Evolutionary conservation across 345 rosid genomes (phyloP), one percentile per base, ranked within the genome.

Genomic region (Salix suchowensis): DNA sequence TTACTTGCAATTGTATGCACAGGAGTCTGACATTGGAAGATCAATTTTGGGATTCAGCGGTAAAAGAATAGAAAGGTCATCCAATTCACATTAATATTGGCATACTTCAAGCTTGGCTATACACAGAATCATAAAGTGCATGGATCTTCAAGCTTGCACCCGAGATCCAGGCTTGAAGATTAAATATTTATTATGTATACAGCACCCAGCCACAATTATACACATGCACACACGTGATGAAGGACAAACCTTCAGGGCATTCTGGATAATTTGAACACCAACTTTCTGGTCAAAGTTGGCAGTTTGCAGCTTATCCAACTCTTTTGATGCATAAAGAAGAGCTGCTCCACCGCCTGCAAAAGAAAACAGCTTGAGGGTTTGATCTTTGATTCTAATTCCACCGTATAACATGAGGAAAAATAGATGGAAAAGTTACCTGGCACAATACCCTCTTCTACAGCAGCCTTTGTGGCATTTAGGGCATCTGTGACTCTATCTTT

Each of bases 401-500:
- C 39, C 10, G 23, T 14, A 15, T 15, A 6, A 6, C n/a, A 16
- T 15, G 1, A 39, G 12, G 37, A 67, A 60, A 30, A 24, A 44
- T 2, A 10, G 65, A 55, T 12, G 11, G 46, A 58, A 46, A 58
- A 48, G 14, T 73, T 84, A 93, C 98, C 99, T 74, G 98, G 89
- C 54, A 96, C 97, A 75, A 96, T 96, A 74, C 98, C 99, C 91
- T 94, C 99, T 81, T 96, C 99, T 34, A 96, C 97, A 24, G 99
- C 99, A 77, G 99, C 99, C 82, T 94, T 94, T 7, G 99, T 94
- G 40, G 98, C 98, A 87, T 96, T 96, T 73, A 96, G 83, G 32
- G 99, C 99, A 88, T 96, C 95, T 0, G 92, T 96, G 65, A 96
- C 98, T 82, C 99, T 88, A 71, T 94, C 99, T 83, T 94, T 94